Base-by-base conservation (phyloP, 257 asterid species). In the Marsdenia floribunda region DNA sequence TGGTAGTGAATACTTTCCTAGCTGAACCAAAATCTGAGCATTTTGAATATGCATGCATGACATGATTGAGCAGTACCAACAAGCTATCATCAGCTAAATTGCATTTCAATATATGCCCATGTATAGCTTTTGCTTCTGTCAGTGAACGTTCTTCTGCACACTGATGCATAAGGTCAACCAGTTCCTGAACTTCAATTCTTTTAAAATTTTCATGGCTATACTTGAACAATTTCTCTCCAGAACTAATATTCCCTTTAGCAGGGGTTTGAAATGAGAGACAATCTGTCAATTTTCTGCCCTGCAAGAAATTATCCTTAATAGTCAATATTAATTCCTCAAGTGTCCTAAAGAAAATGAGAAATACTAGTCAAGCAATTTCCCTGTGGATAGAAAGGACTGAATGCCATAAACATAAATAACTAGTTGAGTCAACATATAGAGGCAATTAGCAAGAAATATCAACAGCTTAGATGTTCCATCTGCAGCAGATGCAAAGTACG, bases 11-110 rank as follows among this genome's bases (percentile, higher is more conserved):
- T 60, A 88, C 67, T 61, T 60, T 21, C 84, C 80, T 73, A 35
- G 85, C 80, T 16, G 75, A 85, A 40, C 79, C 69, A 76, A 84
- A 86, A 54, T 80, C 83, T 37, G 83, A 86, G 82, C 88, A 86
- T 81, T 86, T 88, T 57, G 81, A 71, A 84, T 88, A 88, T 37
- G 87, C 89, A 74, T 86, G 79, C 75, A 79, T 80, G 71, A 86
- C 83, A 77, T 84, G 90, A 76, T 86, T 88, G 73, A 82, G 87
- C 74, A 83, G 58, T 50, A 81, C 70, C 85, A 88, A 76, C 76
- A 78, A 77, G 79, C 73, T 77, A 77, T 78, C 83, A 46, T 74
- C 85, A 4, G 33, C 47, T 35, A 78, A 65, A 67, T 50, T 72
- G 38, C 81, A 82, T 82, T 79, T 86, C 55, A 84, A 70, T 49